Conservation (phyloP, 169 alveolate species). For the Babesia bigemina region DNA sequence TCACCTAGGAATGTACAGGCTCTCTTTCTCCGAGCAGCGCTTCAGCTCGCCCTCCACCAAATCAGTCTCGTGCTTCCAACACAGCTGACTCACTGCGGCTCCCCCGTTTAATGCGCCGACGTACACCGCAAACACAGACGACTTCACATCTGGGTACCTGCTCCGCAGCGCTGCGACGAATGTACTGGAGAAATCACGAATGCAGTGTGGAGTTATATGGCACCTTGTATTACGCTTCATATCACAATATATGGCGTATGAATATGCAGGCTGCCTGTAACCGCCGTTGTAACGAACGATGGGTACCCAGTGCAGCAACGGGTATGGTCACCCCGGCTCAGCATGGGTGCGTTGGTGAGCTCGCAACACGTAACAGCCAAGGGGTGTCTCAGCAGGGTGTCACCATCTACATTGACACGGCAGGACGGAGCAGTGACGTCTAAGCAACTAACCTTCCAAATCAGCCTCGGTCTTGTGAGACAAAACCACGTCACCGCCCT, state of each 20-base stretch:
- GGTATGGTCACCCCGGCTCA: no score
- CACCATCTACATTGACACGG: no score
- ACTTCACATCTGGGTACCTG: slow-evolving; percentile 5
- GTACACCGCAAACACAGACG: slow-evolving; percentile 16
- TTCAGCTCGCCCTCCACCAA: slow-evolving; percentile 26
- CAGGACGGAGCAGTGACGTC: no score
- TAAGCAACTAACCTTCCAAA: slow-evolving; percentile 23
- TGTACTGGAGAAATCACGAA: background rate
- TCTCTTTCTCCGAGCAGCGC: slow-evolving; percentile 3
- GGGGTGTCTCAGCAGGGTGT: no score
- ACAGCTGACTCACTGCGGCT: background rate
- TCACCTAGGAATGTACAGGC: slow-evolving; percentile 50
- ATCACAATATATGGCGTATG: no score
- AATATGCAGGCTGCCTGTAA: no score
- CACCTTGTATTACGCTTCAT: no score
- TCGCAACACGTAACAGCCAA: no score
- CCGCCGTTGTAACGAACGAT: no score
- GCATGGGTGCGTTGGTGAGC: no score
- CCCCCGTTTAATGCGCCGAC: background rate
- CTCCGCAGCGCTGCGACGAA: slow-evolving; percentile 16
- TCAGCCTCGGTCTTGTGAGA: slow-evolving; percentile 32
- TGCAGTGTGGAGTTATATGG: no score
- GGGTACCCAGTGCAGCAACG: no score
- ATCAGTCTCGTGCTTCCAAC: slow-evolving; percentile 19
- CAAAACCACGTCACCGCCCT: slow-evolving; percentile 7